These are phyloP conservation scores for Capsicum pubescens DNA, from an alignment of 257 asterid genomes.

Conservation along the genomic window DNA sequence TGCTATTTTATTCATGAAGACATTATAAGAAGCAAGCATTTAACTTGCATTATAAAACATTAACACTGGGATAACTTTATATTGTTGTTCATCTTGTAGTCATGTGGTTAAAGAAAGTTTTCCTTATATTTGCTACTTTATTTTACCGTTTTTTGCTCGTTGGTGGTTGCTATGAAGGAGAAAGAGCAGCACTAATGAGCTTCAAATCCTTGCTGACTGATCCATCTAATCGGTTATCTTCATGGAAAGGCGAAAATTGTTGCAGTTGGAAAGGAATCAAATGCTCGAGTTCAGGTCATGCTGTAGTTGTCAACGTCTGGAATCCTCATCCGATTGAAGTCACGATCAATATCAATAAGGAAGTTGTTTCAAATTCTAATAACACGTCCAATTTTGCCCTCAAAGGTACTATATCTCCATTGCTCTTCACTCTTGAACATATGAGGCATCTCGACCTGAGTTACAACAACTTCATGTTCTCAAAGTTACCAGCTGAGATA, in stretches of 20 bases:
- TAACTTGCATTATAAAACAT: neutral
- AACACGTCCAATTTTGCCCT: neutral
- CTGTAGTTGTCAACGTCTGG: constrained; percentile 23
- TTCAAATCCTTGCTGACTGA: constrained; percentile 30
- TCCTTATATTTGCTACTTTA: neutral
- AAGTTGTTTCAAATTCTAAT: constrained; percentile 11
- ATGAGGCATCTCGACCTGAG: constrained; percentile 29
- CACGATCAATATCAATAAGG: constrained; percentile 19
- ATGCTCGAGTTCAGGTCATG: constrained; percentile 23
- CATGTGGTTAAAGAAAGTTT: neutral
- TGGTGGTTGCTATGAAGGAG: constrained; percentile 1
- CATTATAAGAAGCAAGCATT: neutral
- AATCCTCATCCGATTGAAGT: constrained; percentile 15
- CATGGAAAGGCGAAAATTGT: constrained; percentile 21
- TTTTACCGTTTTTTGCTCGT: neutral
- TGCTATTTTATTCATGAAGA: neutral
- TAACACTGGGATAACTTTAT: neutral
- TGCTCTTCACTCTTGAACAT: constrained; percentile 27
- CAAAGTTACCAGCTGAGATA: constrained; percentile 25
- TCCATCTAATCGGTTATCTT: constrained; percentile 20
- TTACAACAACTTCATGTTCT: constrained; percentile 30
- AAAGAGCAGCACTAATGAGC: constrained; percentile 29
- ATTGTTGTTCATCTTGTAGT: neutral
- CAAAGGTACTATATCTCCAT: constrained; percentile 27
- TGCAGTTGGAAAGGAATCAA: constrained; percentile 33